Evolutionary conservation across 108 stramenopile genomes (phyloP).

Genomic region (Nannochloropsis gaditana): DNA sequence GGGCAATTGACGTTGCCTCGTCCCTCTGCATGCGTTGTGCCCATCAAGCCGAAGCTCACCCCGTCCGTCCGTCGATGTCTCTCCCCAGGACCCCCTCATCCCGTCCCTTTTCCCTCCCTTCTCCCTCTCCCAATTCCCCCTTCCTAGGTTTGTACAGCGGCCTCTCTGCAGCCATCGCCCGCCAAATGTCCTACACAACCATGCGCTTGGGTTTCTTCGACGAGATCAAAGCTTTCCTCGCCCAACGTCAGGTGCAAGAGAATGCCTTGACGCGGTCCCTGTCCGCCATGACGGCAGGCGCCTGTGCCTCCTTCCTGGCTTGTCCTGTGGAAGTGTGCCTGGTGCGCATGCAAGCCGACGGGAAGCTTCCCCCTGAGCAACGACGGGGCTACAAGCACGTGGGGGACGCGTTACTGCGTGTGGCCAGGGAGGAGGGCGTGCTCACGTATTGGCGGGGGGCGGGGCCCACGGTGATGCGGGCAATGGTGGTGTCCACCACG

Average conservation of each 20-base stretch:
- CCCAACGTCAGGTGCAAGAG: slow-evolving; percentile 26
- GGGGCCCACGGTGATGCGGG: slow-evolving; percentile 48
- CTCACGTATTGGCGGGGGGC: slow-evolving; percentile 53
- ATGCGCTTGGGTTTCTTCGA: slow-evolving; percentile 44
- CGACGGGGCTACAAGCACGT: slow-evolving; percentile 53
- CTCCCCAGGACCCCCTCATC: no score
- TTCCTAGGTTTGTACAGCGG: slow-evolving; percentile 42
- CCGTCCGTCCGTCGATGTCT: no score
- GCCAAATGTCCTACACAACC: slow-evolving; percentile 48
- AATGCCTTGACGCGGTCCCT: background rate
- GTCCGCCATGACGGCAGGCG: slow-evolving; percentile 44
- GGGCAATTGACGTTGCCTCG: background rate
- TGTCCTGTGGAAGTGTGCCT: slow-evolving; percentile 54
- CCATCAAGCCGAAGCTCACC: no score
- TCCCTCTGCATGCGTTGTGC: background rate
- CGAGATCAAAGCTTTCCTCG: slow-evolving; percentile 24
- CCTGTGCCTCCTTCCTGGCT: slow-evolving; percentile 48
- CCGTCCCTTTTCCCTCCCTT: background rate
- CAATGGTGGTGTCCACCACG: slow-evolving; percentile 53
- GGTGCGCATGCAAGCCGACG: slow-evolving; percentile 54
- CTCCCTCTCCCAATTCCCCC: slow-evolving; percentile 21
- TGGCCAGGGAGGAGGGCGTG: slow-evolving; percentile 51
- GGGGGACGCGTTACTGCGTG: slow-evolving; percentile 42
- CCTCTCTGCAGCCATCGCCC: slow-evolving; percentile 39
- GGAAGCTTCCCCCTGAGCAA: slow-evolving; percentile 33